These are phyloP conservation scores for Daedalea quercina DNA, from an alignment of 768 basidiomycete genomes.

Conservation along the genomic window DNA sequence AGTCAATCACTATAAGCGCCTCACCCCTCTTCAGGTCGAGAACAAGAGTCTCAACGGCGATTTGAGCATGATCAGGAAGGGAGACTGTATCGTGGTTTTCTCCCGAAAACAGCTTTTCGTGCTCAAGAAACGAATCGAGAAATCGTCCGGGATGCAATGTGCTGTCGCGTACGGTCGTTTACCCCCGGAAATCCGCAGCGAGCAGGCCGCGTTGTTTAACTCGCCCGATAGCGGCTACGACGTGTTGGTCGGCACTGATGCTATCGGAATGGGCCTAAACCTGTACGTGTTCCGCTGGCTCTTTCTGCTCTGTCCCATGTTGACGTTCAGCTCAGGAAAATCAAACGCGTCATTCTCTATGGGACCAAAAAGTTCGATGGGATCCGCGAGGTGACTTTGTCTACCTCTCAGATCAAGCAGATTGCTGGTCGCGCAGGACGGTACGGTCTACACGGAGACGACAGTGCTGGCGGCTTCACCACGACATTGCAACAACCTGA, in stretches of 20 bases:
- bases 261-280: constrained; percentile 96
- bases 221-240: constrained; percentile 77
- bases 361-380: constrained; percentile 64
- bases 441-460: constrained; percentile 56
- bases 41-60: constrained; percentile 56
- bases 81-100: constrained; percentile 92
- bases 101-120: constrained; percentile 68
- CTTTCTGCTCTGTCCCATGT: neutral
- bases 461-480: constrained; percentile 51
- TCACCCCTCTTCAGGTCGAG: constrained; percentile 77
- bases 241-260: constrained; percentile 90
- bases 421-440: constrained; percentile 94
- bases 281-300: constrained; percentile 53
- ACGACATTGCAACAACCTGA: constrained; percentile 66
- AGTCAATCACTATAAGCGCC: constrained; percentile 78
- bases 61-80: constrained; percentile 54
- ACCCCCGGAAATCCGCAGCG: constrained; percentile 86
- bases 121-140: constrained; percentile 68
- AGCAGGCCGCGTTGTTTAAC: constrained; percentile 92
- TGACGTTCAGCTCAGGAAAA: constrained; percentile 53
- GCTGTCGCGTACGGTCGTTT: constrained; percentile 91
- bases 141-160: constrained; percentile 65
- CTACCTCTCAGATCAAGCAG: constrained; percentile 81
- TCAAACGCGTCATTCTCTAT: constrained; percentile 80
- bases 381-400: constrained; percentile 34